These are phyloP conservation scores for Suhomyces tanzawaensis DNA, from an alignment of 805 yeast genomes.

Conservation along the genomic window DNA sequence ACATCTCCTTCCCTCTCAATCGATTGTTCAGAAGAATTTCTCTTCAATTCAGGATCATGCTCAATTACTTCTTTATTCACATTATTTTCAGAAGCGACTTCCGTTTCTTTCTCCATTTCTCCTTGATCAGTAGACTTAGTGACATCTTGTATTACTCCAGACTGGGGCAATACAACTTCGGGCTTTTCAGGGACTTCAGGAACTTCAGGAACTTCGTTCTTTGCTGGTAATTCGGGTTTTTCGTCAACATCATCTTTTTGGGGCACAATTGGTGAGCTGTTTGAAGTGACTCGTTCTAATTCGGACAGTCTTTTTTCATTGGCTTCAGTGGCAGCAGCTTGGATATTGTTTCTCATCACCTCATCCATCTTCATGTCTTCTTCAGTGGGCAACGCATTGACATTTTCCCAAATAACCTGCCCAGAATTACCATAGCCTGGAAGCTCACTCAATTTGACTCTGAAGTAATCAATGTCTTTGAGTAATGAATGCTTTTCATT, in stretches of 20 bases:
- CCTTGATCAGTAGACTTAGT: no score
- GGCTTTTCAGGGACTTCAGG: constrained; percentile 1
- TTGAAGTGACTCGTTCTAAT: no score
- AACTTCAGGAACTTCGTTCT: no score
- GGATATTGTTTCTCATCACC: constrained; percentile 41
- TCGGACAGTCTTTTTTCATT: constrained; percentile 6
- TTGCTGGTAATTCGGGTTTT: no score
- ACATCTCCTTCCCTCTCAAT: no score
- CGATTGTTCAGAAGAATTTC: no score
- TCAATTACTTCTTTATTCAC: no score
- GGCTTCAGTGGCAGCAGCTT: constrained; percentile 15
- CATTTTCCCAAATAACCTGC: constrained; percentile 59
- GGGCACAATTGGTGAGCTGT: no score
- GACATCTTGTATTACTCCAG: no score
- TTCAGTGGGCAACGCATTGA: constrained; percentile 49
- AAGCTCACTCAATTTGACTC: constrained; percentile 56
- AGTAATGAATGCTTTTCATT: constrained; percentile 53
- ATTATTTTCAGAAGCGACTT: no score
- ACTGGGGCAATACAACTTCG: background rate
- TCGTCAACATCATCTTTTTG: constrained; percentile 3
- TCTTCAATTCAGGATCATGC: no score
- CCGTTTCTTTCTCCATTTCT: no score
- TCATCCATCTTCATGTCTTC: constrained; percentile 50
- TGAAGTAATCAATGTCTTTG: constrained; percentile 61
- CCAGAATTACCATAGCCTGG: constrained; percentile 63